These are phyloP conservation scores for Pythium insidiosum DNA, from an alignment of 352 stramenopile species.

Conservation along the genomic window DNA sequence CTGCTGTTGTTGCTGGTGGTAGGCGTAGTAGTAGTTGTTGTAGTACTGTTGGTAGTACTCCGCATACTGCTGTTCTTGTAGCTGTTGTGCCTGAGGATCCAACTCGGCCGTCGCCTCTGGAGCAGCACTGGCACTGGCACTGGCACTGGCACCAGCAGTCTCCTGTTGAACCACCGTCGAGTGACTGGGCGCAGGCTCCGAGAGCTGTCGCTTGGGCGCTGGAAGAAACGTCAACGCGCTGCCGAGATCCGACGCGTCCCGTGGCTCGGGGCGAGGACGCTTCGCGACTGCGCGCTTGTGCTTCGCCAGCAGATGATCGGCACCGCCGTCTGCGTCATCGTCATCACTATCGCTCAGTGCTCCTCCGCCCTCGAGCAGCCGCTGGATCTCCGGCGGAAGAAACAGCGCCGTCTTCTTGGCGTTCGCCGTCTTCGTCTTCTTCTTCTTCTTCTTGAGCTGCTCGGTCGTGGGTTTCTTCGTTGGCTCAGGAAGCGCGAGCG, in stretches of 20 bases:
- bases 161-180: neutral
- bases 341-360: slow-evolving; percentile 10
- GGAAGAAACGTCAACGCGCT: slow-evolving; percentile 49
- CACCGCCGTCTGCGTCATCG: slow-evolving; percentile 22
- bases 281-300: slow-evolving; percentile 33
- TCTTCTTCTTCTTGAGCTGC: no score
- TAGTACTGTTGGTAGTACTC: slow-evolving; percentile 38
- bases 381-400: slow-evolving; percentile 22
- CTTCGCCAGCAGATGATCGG: slow-evolving; percentile 36
- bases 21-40: slow-evolving; percentile 13
- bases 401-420: slow-evolving; percentile 34
- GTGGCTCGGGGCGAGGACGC: slow-evolving; percentile 20
- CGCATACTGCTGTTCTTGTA: slow-evolving; percentile 7
- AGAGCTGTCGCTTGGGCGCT: slow-evolving; percentile 37
- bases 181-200: slow-evolving; percentile 5
- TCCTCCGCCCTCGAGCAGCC: slow-evolving; percentile 9
- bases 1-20: slow-evolving; percentile 26
- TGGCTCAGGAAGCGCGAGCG: neutral
- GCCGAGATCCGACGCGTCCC: neutral
- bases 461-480: no score
- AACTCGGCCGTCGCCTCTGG: slow-evolving; percentile 36
- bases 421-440: slow-evolving; percentile 21
- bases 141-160: neutral
- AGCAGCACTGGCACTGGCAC: slow-evolving; percentile 9
- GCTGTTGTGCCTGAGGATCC: slow-evolving; percentile 23